Conservation (phyloP, 257 asterid species). For the Euphrasia confusa region DNA sequence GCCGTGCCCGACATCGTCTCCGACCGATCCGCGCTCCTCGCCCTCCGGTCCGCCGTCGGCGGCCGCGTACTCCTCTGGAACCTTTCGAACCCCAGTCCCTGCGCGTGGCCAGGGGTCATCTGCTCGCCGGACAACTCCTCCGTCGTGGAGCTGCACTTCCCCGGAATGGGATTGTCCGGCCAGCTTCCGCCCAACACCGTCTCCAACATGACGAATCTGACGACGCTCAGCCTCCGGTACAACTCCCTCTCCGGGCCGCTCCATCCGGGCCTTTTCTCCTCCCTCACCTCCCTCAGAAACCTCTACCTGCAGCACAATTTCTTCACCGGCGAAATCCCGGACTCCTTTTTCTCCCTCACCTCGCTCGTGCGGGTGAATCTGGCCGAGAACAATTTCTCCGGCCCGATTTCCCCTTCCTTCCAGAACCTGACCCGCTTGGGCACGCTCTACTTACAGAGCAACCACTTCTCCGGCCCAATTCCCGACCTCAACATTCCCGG, state of each 20-base stretch:
- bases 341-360: slow-evolving; percentile 42
- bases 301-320: slow-evolving; percentile 63
- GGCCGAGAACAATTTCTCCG: slow-evolving; percentile 69
- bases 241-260: slow-evolving; percentile 64
- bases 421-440: slow-evolving; percentile 64
- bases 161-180: slow-evolving; percentile 87
- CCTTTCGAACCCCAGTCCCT: slow-evolving; percentile 52
- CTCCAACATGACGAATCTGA: slow-evolving; percentile 54
- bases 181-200: slow-evolving; percentile 48
- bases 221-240: slow-evolving; percentile 80
- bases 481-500: slow-evolving; percentile 55
- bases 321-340: slow-evolving; percentile 63
- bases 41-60: slow-evolving; percentile 70
- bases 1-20: slow-evolving; percentile 52
- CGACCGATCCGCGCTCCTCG: slow-evolving; percentile 72
- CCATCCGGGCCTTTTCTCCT: slow-evolving; percentile 51
- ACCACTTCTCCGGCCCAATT: slow-evolving; percentile 56
- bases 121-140: slow-evolving; percentile 54
- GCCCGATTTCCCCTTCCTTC: slow-evolving; percentile 50
- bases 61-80: slow-evolving; percentile 81
- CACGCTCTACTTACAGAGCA: slow-evolving; percentile 68
- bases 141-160: slow-evolving; percentile 67
- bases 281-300: slow-evolving; percentile 51
- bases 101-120: slow-evolving; percentile 69
- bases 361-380: slow-evolving; percentile 61